Percentiles rank a stretch among this genome's conserved stretches.
Evolutionary conservation across 176 grass and related monocot genomes (phyloP).

Genomic region (Rhipidocladum racemiflorum): DNA sequence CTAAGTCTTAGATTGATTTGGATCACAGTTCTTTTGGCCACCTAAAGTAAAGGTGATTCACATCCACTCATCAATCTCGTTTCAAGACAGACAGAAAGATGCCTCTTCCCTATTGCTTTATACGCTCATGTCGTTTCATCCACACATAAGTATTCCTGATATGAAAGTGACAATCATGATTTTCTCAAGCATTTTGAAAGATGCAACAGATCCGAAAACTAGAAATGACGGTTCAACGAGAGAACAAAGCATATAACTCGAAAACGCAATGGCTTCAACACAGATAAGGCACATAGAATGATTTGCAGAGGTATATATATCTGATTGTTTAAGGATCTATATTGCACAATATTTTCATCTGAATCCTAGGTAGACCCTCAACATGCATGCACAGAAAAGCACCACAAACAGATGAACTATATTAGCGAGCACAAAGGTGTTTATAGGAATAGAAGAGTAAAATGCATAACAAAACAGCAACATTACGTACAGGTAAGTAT

Average conservation of each 20-base stretch:
- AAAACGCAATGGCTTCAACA: neutral
- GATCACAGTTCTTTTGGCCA: neutral
- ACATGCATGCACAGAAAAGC: neutral
- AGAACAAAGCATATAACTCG: neutral
- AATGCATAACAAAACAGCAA: neutral
- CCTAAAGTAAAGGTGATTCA: constrained; percentile 15
- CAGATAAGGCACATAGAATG: neutral
- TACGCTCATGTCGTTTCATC: constrained; percentile 18
- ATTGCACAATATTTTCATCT: neutral
- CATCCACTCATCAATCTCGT: neutral
- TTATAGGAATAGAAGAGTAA: neutral
- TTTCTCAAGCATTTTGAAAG: constrained; percentile 29
- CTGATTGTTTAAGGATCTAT: neutral
- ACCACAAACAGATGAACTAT: neutral
- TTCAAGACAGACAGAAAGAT: constrained; percentile 3
- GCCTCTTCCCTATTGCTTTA: constrained; percentile 13
- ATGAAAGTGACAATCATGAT: constrained; percentile 30
- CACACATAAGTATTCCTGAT: constrained; percentile 30
- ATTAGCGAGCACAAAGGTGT: neutral
- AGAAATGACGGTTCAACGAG: neutral
- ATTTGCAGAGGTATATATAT: neutral
- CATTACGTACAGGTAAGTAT: neutral
- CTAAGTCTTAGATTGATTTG: neutral
- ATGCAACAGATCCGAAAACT: neutral
- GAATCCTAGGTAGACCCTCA: neutral